phyloP scores from a whole-genome alignment of 108 stramenopile species.

The Parietichytrium sp. region DNA sequence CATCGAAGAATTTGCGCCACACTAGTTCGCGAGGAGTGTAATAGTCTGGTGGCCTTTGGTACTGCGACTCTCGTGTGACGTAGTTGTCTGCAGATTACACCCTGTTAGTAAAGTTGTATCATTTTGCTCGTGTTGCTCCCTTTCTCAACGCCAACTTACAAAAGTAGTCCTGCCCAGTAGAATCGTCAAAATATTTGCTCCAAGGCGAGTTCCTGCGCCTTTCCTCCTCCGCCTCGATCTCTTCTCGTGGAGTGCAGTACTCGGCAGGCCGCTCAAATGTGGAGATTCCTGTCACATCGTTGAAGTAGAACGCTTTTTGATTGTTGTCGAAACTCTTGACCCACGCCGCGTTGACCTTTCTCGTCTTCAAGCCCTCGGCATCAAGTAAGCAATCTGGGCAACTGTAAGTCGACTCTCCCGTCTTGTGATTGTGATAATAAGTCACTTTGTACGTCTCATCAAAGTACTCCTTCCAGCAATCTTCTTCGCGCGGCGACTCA shows the following conservation, averaged over 20 bases:
- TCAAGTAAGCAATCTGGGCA: neutral
- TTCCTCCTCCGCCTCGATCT: neutral
- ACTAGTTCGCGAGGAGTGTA: neutral
- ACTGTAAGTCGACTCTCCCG: neutral
- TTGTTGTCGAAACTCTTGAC: neutral
- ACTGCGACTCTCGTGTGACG: neutral
- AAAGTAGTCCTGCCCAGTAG: slow-evolving; percentile 14
- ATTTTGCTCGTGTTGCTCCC: no score
- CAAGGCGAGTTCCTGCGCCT: neutral
- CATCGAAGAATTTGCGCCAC: neutral
- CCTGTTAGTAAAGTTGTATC: no score
- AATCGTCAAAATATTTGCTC: slow-evolving; percentile 21
- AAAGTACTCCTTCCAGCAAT: slow-evolving; percentile 25
- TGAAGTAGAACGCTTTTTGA: slow-evolving; percentile 21
- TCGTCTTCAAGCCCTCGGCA: neutral
- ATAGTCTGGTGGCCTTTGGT: slow-evolving; percentile 26
- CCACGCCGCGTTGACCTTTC: neutral
- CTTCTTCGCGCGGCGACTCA: slow-evolving; percentile 15
- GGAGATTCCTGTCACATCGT: slow-evolving; percentile 11
- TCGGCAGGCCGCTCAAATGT: slow-evolving; percentile 28
- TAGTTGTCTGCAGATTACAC: no score
- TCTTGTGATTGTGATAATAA: neutral
- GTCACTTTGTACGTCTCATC: neutral
- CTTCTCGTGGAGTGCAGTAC: slow-evolving; percentile 22
- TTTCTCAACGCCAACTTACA: no score